phyloP scores from a whole-genome alignment of 768 basidiomycete species.

The Boletellus ananas region DNA sequence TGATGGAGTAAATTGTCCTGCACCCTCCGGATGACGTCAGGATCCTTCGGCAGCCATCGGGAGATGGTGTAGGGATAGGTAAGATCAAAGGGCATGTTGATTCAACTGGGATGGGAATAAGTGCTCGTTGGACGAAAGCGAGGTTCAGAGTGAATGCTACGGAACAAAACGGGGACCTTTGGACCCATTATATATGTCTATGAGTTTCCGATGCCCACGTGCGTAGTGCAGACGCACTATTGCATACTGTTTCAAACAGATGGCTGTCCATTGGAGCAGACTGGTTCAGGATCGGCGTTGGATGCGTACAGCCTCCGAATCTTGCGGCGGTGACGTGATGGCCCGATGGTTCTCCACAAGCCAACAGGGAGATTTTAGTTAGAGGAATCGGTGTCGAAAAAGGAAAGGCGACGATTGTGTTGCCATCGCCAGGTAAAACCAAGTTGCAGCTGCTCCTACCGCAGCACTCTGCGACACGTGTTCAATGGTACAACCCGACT shows the following conservation, averaged over 20 bases:
- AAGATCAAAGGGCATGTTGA: constrained; percentile 13
- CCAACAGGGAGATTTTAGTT: not conserved
- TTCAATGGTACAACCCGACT: not conserved
- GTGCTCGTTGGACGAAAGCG: no score
- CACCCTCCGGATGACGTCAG: constrained; percentile 3
- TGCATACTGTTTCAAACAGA: no score
- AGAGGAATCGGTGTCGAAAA: no score
- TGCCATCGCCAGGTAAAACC: not conserved
- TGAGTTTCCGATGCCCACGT: not conserved
- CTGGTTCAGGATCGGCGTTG: not conserved
- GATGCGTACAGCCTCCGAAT: no score
- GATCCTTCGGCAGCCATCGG: constrained; percentile 20
- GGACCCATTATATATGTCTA: constrained; percentile 2
- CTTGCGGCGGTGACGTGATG: not conserved
- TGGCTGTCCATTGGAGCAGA: not conserved
- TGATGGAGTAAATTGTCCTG: constrained; percentile 27
- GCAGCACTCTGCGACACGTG: no score
- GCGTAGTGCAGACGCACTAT: no score
- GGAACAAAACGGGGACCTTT: not conserved
- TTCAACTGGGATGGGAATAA: not conserved
- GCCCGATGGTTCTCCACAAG: not conserved
- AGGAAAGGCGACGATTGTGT: no score
- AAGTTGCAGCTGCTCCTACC: not conserved
- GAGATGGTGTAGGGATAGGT: constrained; percentile 20
- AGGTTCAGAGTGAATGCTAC: not conserved